Conservation (phyloP, 371 early-diverging fungal species). For the Conidiobolus coronatus region DNA sequence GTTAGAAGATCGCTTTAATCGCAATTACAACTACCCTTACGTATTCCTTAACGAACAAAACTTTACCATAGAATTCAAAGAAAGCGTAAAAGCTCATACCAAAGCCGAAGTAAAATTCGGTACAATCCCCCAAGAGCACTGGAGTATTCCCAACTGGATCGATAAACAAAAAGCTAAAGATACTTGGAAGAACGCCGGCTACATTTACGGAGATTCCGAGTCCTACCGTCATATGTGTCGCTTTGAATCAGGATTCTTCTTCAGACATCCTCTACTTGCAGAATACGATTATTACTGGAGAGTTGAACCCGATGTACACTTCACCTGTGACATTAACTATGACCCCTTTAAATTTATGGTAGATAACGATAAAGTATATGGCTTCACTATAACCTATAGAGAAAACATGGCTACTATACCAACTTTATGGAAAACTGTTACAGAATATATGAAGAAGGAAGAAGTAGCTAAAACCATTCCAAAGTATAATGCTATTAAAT, state of each 20-base stretch:
- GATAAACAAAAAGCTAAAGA: slow-evolving; percentile 34
- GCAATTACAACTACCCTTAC: slow-evolving; percentile 62
- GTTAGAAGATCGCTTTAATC: slow-evolving; percentile 66
- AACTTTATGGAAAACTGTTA: slow-evolving; percentile 46
- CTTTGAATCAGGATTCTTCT: slow-evolving; percentile 80
- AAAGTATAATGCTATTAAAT: slow-evolving; percentile 5
- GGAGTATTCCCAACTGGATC: slow-evolving; percentile 67
- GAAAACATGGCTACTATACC: slow-evolving; percentile 65
- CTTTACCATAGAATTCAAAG: slow-evolving; percentile 55
- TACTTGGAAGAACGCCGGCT: slow-evolving; percentile 16
- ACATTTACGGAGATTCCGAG: slow-evolving; percentile 65
- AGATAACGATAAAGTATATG: slow-evolving; percentile 34
- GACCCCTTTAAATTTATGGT: slow-evolving; percentile 79
- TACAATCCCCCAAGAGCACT: slow-evolving; percentile 40
- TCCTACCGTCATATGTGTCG: slow-evolving; percentile 91
- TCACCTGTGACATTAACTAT: slow-evolving; percentile 63
- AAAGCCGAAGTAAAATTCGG: slow-evolving; percentile 41
- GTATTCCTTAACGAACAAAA: slow-evolving; percentile 62
- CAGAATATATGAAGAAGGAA: slow-evolving; percentile 21
- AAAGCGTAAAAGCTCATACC: slow-evolving; percentile 17
- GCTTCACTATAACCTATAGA: slow-evolving; percentile 44
- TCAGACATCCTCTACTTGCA: slow-evolving; percentile 48
- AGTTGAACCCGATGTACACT: slow-evolving; percentile 77
- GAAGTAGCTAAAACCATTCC: slow-evolving; percentile 10
- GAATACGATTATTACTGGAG: slow-evolving; percentile 89